Evolutionary conservation across 768 basidiomycete species (phyloP).

Genomic region (Russula dissimulans): DNA sequence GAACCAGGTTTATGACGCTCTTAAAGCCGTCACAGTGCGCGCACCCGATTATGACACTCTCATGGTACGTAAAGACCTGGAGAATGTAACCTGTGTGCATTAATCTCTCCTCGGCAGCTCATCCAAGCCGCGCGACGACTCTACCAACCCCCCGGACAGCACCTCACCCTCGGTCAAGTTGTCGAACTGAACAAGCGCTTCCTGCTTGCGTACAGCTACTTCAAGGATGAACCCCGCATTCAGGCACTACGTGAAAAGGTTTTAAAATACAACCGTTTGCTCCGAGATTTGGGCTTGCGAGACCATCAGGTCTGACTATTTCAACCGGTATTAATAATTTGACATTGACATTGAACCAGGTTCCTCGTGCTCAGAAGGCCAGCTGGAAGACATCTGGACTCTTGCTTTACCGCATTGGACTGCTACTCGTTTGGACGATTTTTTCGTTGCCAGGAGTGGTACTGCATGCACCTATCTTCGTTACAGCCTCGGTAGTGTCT

Average conservation of each 20-base stretch:
- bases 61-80: constrained; percentile 52
- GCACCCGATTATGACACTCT: constrained; percentile 97
- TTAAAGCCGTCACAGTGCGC: constrained; percentile 93
- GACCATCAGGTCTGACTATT: constrained; percentile 70
- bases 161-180: constrained; percentile 88
- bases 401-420: constrained; percentile 67
- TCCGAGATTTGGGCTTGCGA: constrained; percentile 82
- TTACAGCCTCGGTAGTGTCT: constrained; percentile 81
- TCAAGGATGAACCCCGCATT: constrained; percentile 85
- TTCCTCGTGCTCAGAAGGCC: constrained; percentile 78
- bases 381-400: constrained; percentile 80
- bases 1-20: constrained; percentile 80
- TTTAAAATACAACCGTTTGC: constrained; percentile 77
- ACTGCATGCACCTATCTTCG: constrained; percentile 86
- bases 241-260: constrained; percentile 72
- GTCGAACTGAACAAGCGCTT: constrained; percentile 90
- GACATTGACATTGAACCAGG: constrained; percentile 34
- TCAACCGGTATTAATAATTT: background rate
- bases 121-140: constrained; percentile 90
- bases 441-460: constrained; percentile 86
- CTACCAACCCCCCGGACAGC: constrained; percentile 89
- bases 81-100: background rate
- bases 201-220: constrained; percentile 83
- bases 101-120: constrained; percentile 40
- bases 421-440: constrained; percentile 71